Evolutionary conservation across 768 basidiomycete genomes (phyloP).

Genomic region (Coprinopsis sp.): DNA sequence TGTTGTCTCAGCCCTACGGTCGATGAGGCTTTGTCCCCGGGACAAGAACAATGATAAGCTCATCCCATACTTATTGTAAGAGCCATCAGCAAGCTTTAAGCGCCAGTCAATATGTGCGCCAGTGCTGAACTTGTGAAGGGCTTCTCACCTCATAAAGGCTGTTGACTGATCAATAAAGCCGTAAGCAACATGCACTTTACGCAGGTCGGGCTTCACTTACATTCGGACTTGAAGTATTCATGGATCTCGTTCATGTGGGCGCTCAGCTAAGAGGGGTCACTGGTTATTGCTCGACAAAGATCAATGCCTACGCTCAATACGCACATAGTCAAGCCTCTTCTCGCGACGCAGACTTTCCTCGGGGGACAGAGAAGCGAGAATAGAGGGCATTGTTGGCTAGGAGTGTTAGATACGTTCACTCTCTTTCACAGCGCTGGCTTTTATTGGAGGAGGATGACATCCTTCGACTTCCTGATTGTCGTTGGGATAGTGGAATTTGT

Average conservation of each 20-base stretch:
- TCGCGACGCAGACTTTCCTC: neutral
- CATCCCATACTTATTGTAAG: conserved; percentile 41
- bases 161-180: conserved; percentile 29
- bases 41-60: conserved; percentile 38
- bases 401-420: no score
- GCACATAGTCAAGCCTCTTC: neutral
- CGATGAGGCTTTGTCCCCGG: conserved; percentile 32
- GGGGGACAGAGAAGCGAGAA: neutral
- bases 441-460: no score
- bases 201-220: conserved; percentile 24
- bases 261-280: conserved; percentile 20
- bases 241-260: conserved; percentile 36
- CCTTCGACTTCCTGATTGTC: no score
- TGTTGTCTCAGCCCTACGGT: conserved; percentile 28
- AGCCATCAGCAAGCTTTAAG: conserved; percentile 47
- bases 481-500: no score
- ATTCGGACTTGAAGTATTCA: conserved; percentile 44
- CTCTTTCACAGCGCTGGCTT: no score
- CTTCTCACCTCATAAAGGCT: conserved; percentile 36
- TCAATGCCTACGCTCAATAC: neutral
- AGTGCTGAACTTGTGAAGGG: neutral
- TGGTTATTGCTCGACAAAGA: neutral
- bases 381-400: no score
- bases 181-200: neutral
- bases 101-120: neutral